phyloP scores from a whole-genome alignment of 805 yeast species.

The Nakazawaea wyomingensis region DNA sequence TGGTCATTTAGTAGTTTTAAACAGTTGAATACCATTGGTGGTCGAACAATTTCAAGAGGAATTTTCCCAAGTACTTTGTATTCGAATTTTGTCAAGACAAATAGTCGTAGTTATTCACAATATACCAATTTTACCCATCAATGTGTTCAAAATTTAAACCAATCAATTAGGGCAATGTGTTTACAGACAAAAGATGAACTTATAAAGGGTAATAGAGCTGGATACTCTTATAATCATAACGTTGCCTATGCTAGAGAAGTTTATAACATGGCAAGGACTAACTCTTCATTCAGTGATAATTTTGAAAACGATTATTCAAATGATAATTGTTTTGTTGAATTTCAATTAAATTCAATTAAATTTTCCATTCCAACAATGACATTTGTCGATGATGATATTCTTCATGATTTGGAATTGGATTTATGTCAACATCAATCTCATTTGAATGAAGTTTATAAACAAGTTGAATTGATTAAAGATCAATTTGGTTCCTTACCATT shows the following conservation, averaged over 20 bases:
- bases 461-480: constrained; percentile 41
- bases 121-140: constrained; percentile 40
- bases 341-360: constrained; percentile 36
- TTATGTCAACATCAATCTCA: constrained; percentile 33
- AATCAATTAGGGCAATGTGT: constrained; percentile 36
- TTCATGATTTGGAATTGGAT: constrained; percentile 32
- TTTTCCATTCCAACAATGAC: constrained; percentile 33
- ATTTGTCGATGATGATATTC: constrained; percentile 39
- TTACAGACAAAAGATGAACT: constrained; percentile 24
- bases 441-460: constrained; percentile 37
- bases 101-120: constrained; percentile 33
- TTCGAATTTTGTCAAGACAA: constrained; percentile 29
- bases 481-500: constrained; percentile 63
- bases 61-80: constrained; percentile 27
- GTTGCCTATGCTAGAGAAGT: constrained; percentile 26
- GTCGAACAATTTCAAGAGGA: constrained; percentile 16
- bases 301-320: constrained; percentile 12
- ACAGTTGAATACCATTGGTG: constrained; percentile 2
- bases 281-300: constrained; percentile 20
- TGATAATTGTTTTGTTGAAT: constrained; percentile 55
- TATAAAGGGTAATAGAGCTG: constrained; percentile 11
- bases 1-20: constrained; percentile 10
- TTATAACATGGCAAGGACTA: constrained; percentile 29
- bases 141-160: constrained; percentile 54
- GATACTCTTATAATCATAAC: constrained; percentile 13